Evolutionary conservation across 164 flowering plant species (phyloP).

Genomic region (Vitis rupestris): DNA sequence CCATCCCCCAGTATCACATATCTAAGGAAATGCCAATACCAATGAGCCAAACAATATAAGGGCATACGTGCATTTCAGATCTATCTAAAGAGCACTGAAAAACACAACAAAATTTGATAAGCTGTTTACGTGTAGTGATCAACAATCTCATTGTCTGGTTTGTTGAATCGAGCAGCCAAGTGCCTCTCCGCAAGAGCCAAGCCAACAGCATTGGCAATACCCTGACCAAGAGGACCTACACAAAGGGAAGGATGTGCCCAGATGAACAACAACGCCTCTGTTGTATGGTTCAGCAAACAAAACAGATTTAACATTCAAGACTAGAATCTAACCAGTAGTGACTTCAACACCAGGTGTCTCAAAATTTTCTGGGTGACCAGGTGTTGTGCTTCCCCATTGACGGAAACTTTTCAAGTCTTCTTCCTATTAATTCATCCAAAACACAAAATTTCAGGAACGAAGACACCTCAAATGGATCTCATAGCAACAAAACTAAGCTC

Average conservation of each 20-base stretch:
- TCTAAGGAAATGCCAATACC: slow-evolving; percentile 28
- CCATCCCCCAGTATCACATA: slow-evolving; percentile 92
- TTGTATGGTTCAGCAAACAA: background rate
- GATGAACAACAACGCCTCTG: background rate
- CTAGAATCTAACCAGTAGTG: slow-evolving; percentile 74
- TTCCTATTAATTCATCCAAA: slow-evolving; percentile 42
- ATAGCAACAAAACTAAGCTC: background rate
- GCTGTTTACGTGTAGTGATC: slow-evolving; percentile 91
- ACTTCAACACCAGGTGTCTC: slow-evolving; percentile 99
- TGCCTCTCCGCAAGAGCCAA: slow-evolving; percentile 98
- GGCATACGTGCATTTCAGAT: background rate
- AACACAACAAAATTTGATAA: background rate
- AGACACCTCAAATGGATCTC: background rate
- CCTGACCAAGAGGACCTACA: slow-evolving; percentile 98
- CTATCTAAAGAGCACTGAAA: background rate
- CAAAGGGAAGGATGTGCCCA: background rate
- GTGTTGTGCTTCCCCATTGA: slow-evolving; percentile 97
- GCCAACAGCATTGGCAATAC: slow-evolving; percentile 94
- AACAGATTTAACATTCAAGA: background rate
- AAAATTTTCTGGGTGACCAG: slow-evolving; percentile 99
- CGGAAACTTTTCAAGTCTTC: slow-evolving; percentile 93
- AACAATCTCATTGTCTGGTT: slow-evolving; percentile 79
- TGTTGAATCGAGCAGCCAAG: slow-evolving; percentile 95
- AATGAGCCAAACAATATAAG: slow-evolving; percentile 6
- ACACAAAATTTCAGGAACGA: background rate